These are phyloP conservation scores for Verbena officinalis DNA, from an alignment of 257 asterid genomes.

Conservation along the genomic window DNA sequence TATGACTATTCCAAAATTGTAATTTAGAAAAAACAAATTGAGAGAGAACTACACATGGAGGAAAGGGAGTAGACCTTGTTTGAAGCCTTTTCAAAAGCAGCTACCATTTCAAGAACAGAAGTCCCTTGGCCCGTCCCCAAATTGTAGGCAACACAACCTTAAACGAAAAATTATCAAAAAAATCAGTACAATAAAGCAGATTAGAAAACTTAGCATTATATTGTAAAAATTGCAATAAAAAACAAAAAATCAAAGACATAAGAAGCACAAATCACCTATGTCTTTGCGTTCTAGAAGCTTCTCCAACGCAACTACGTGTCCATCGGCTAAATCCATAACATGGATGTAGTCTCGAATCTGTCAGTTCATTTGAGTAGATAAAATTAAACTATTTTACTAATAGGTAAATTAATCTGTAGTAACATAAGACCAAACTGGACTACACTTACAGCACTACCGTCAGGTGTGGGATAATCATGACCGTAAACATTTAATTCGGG, in stretches of 20 bases:
- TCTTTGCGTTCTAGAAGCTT: constrained; percentile 63
- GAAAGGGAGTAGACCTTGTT: constrained; percentile 56
- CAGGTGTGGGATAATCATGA: constrained; percentile 89
- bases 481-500: constrained; percentile 88
- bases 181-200: constrained; percentile 1
- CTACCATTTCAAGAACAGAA: constrained; percentile 91
- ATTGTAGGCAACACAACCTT: constrained; percentile 89
- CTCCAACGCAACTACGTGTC: constrained; percentile 87
- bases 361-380: not conserved
- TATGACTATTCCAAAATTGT: no score
- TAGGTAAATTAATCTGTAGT: not conserved
- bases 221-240: not conserved
- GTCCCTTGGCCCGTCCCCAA: constrained; percentile 94
- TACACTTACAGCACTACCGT: constrained; percentile 85
- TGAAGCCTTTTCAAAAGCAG: constrained; percentile 84
- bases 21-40: no score
- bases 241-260: not conserved
- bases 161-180: constrained; percentile 9
- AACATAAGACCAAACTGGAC: not conserved
- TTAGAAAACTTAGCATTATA: not conserved
- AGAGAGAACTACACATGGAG: not conserved
- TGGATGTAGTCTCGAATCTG: constrained; percentile 97
- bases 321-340: constrained; percentile 98
- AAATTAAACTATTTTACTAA: not conserved
- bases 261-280: constrained; percentile 48